phyloP scores from a whole-genome alignment of 306 rosid genomes.

The Pterocarpus santalinus region DNA sequence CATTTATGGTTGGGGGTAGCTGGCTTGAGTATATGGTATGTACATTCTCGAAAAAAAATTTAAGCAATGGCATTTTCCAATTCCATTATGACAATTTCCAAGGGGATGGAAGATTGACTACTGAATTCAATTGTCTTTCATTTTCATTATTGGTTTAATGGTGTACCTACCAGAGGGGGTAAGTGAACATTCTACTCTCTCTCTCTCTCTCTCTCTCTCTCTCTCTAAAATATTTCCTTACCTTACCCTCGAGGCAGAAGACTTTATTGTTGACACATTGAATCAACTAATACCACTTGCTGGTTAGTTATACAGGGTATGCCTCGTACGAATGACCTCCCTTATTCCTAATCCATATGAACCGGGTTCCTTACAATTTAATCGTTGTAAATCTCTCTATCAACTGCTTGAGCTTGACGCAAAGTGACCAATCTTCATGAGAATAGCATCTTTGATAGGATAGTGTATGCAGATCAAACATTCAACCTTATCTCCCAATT shows the following conservation, averaged over 20 bases:
- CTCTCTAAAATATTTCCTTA: too few species aligned
- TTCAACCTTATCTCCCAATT: not conserved
- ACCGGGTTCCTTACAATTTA: not conserved
- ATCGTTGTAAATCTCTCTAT: not conserved
- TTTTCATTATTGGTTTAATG: not conserved
- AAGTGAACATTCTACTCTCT: too few species aligned
- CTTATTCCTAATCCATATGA: not conserved
- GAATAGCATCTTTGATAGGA: not conserved
- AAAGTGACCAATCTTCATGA: not conserved
- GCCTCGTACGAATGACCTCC: not conserved
- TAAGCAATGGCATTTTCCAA: not conserved
- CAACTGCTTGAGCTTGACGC: not conserved
- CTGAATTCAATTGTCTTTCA: not conserved
- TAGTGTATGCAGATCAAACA: slow-evolving; percentile 16
- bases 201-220: too few species aligned
- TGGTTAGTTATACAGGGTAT: not conserved
- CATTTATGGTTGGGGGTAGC: not conserved
- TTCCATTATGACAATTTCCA: not conserved
- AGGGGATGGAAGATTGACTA: not conserved
- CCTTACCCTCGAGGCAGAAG: too few species aligned
- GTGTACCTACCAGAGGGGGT: not conserved
- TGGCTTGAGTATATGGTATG: slow-evolving; percentile 4
- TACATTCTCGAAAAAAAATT: not conserved
- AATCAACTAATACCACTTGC: not conserved
- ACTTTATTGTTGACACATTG: too few species aligned